These are phyloP conservation scores for Rutidosis leptorrhynchoides DNA, from an alignment of 129 eudicot genomes.

Conservation along the genomic window DNA sequence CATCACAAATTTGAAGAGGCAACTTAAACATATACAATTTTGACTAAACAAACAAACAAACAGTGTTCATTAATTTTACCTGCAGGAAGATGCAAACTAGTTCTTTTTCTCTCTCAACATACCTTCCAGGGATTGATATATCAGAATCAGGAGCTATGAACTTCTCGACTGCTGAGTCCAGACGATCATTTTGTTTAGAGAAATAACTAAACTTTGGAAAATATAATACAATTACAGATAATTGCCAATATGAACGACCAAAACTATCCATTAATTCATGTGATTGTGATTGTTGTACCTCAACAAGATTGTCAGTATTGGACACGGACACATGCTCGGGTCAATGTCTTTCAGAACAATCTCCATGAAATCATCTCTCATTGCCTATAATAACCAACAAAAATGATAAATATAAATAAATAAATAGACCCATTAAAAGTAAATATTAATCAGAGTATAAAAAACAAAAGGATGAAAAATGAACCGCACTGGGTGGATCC, in stretches of 20 bases:
- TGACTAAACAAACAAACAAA: too few species aligned
- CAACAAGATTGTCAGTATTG: neutral
- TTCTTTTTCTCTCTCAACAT: conserved; percentile 71
- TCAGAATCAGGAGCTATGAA: conserved; percentile 56
- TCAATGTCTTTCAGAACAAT: neutral
- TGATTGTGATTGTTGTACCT: neutral
- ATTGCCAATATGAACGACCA: neutral
- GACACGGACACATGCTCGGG: neutral
- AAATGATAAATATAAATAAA: too few species aligned
- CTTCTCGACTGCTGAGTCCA: conserved; percentile 71
- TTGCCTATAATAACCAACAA: neutral
- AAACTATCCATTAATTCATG: neutral
- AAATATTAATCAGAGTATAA: neutral
- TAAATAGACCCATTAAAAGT: neutral
- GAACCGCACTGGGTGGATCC: neutral
- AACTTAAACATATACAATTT: too few species aligned
- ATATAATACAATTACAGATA: neutral
- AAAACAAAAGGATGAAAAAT: neutral
- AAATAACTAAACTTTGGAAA: conserved; percentile 28
- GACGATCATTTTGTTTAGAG: conserved; percentile 67
- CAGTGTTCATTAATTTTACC: too few species aligned
- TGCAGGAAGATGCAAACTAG: conserved; percentile 74
- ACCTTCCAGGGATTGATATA: conserved; percentile 43
- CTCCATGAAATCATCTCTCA: neutral
- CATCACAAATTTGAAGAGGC: too few species aligned